A percentile compares a stretch with the other conserved stretches of the same genome.
phyloP scores from a whole-genome alignment of 306 rosid species.

The Trichosanthes truncata region DNA sequence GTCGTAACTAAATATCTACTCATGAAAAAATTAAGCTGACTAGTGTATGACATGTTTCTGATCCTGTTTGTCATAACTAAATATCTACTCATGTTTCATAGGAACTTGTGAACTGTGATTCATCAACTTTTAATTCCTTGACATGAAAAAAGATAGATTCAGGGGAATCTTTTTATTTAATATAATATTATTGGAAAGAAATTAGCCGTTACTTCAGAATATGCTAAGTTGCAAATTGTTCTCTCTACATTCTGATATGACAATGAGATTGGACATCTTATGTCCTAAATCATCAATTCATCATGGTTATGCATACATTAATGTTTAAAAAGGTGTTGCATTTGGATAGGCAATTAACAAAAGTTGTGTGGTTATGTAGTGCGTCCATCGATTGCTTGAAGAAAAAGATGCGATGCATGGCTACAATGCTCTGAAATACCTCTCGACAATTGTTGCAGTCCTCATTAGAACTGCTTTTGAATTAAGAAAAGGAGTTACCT shows the following conservation, averaged over 20 bases:
- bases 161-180: background rate
- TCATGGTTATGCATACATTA: background rate
- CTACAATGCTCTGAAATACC: constrained; percentile 43
- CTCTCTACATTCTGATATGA: background rate
- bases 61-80: too few relatives aligned
- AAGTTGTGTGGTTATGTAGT: constrained; percentile 18
- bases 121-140: background rate
- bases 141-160: background rate
- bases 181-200: background rate
- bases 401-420: constrained; percentile 61
- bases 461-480: constrained; percentile 35
- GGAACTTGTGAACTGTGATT: background rate
- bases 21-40: too few relatives aligned
- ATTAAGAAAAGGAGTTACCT: constrained; percentile 15
- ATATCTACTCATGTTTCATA: background rate
- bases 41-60: too few relatives aligned
- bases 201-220: background rate
- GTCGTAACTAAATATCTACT: background rate
- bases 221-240: background rate
- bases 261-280: background rate
- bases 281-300: background rate
- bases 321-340: background rate
- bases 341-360: background rate
- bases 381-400: constrained; percentile 40
- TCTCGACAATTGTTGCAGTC: constrained; percentile 47